Base-by-base conservation (phyloP, 768 basidiomycete genomes). In the Trametes elegans region DNA sequence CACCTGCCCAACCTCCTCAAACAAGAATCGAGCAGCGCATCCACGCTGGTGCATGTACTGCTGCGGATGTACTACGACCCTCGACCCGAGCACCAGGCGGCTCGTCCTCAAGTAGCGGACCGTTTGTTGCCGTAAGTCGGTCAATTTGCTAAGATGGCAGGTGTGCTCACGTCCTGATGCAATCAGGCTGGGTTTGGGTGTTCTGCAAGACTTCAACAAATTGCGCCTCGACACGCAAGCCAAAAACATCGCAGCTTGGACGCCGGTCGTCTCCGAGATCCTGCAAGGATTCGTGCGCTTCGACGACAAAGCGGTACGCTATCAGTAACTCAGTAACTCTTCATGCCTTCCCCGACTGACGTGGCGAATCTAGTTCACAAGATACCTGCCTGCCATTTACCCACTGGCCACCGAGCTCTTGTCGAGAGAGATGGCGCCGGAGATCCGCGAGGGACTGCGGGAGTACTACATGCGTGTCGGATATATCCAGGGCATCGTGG, bases 201-300 rank as follows among this genome's bases (percentile, higher is more conserved):
- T 98, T 18, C 73, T 99, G 50, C 84, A 86, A 62, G 93, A 97
- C 70, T 99, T 93, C 71, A 91, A 85, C 66, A 89, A 89, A 64
- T 78, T 99, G 49, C 88, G 90, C 41, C 71, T 86, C 3, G 96
- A 98, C 57, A 93, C 86, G 3, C 96, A 98, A 71, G 84, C 85
- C 47, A 93, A 98, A 73, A 98, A 97, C 68, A 95, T 99, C 55
- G 71, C 85, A 13, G 96, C 97, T 0, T 99, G 97, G 97, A 96
- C 93, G 19, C 97, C 97, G n/a, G 97, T 99, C 27, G 88, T 98
- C n/a, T 87, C 87, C 9, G 95, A 98, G 68, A 90, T 97, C 43
- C 66, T 99, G 8, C 85, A 91, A 54, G 97, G 97, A 7, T 93
- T 93, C 67, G 85, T 85, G 68, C 80, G 81, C 19, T 91, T 98